phyloP scores from a whole-genome alignment of 1,139 yeast genomes.

The Pichia terricola region DNA sequence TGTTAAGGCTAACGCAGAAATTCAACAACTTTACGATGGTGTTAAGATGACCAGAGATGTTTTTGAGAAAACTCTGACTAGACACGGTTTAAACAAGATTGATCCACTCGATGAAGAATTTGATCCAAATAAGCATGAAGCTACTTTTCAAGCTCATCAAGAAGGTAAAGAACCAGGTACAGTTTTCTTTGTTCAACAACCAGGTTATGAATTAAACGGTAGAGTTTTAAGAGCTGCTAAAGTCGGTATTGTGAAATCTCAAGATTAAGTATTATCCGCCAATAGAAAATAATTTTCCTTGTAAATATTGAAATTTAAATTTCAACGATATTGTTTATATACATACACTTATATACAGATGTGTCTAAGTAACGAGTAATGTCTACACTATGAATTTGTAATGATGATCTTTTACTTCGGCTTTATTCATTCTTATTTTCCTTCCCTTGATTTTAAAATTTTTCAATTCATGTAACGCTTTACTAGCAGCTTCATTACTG shows the following conservation, averaged over 20 bases:
- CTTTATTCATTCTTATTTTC: constrained; percentile 37
- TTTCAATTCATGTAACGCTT: constrained; percentile 33
- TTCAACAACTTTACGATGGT: constrained; percentile 76
- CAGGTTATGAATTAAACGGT: constrained; percentile 78
- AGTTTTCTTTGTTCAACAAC: constrained; percentile 86
- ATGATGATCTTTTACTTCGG: constrained; percentile 30
- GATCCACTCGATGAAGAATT: constrained; percentile 80
- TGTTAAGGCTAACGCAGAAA: constrained; percentile 47
- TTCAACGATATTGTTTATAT: too few species aligned
- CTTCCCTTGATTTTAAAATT: constrained; percentile 35
- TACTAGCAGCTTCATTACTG: constrained; percentile 35
- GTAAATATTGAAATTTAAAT: too few species aligned
- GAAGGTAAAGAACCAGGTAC: constrained; percentile 91
- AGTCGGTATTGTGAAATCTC: constrained; percentile 81
- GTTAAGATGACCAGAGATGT: constrained; percentile 84
- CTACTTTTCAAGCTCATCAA: constrained; percentile 80
- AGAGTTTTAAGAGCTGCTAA: constrained; percentile 93
- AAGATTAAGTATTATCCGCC: constrained; percentile 19
- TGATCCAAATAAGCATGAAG: constrained; percentile 91
- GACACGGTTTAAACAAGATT: constrained; percentile 73
- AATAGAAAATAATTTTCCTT: too few species aligned
- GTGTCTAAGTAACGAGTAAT: too few species aligned
- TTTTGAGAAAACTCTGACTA: constrained; percentile 73
- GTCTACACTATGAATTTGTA: constrained; percentile 15
- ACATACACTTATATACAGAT: too few species aligned